phyloP scores from a whole-genome alignment of 2,329 filamentous ascomycete genomes.

The Fusarium sp. region DNA sequence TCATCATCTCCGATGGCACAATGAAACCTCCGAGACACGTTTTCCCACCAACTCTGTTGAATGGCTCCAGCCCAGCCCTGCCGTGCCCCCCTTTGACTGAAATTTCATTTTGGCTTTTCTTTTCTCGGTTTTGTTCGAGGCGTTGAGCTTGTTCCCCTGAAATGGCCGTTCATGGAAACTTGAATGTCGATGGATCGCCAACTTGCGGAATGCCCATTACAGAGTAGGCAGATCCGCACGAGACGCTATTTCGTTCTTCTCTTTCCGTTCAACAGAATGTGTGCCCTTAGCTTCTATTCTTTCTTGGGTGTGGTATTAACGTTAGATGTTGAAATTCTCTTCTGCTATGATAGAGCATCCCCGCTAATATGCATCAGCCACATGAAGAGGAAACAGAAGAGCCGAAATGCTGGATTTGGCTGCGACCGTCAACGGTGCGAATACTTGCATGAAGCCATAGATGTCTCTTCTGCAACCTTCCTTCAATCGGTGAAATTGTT shows the following conservation, averaged over 20 bases:
- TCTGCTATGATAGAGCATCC: constrained; percentile 4
- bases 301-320: constrained; percentile 25
- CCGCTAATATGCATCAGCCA: constrained; percentile 6
- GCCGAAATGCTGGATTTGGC: constrained; percentile 4
- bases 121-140: not conserved
- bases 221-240: not conserved
- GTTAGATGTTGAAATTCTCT: constrained; percentile 9
- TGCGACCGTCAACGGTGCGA: constrained; percentile 14
- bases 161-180: not conserved
- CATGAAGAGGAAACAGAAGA: constrained; percentile 1
- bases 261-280: not conserved
- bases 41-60: constrained; percentile 28
- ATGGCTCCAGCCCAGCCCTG: constrained; percentile 19
- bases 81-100: not conserved
- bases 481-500: constrained; percentile 13
- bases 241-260: not conserved
- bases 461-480: constrained; percentile 8
- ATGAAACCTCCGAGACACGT: constrained; percentile 32
- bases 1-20: constrained; percentile 38
- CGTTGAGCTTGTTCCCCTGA: constrained; percentile 8
- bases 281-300: constrained; percentile 1
- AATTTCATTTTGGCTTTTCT: not conserved
- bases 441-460: constrained; percentile 21
- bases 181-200: not conserved
- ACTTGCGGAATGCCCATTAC: not conserved